A percentile compares a stretch with the other conserved stretches of the same genome.
These are phyloP conservation scores for Fusarium buharicum DNA, from an alignment of 2,329 filamentous ascomycete species.

Conservation along the genomic window DNA sequence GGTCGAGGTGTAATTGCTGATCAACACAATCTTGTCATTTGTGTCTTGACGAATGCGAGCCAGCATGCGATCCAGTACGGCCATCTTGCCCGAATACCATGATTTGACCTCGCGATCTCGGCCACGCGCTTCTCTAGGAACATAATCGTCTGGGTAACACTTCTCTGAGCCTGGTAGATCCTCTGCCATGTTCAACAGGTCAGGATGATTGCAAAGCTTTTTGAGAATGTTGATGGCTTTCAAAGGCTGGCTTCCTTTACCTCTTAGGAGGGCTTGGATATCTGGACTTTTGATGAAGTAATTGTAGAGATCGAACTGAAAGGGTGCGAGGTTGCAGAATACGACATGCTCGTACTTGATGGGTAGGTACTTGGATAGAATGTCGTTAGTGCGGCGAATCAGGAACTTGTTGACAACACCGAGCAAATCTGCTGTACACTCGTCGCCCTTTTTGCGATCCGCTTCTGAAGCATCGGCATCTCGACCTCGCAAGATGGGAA, in stretches of 20 bases:
- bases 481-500: slow-evolving; percentile 90
- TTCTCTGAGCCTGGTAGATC: slow-evolving; percentile 90
- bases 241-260: slow-evolving; percentile 93
- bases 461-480: slow-evolving; percentile 89
- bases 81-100: slow-evolving; percentile 98
- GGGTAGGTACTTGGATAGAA: slow-evolving; percentile 95
- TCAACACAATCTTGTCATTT: slow-evolving; percentile 98
- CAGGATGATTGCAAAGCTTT: slow-evolving; percentile 98
- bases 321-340: slow-evolving; percentile 93
- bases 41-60: slow-evolving; percentile 94
- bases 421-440: slow-evolving; percentile 83
- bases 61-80: slow-evolving; percentile 97
- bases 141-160: slow-evolving; percentile 85
- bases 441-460: slow-evolving; percentile 84
- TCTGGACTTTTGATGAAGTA: slow-evolving; percentile 97
- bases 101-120: slow-evolving; percentile 91
- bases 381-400: slow-evolving; percentile 96
- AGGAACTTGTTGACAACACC: slow-evolving; percentile 96
- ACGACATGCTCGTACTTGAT: slow-evolving; percentile 99
- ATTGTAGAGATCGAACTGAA: slow-evolving; percentile 94
- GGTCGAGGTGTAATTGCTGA: slow-evolving; percentile 98
- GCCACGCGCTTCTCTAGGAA: slow-evolving; percentile 86
- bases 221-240: slow-evolving; percentile 98
- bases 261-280: slow-evolving; percentile 89
- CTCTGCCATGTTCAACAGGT: slow-evolving; percentile 82